Evolutionary conservation across 805 yeast species (phyloP), one percentile per base, ranked within the genome.

Genomic region (Ogataea nakhonphanomensis): DNA sequence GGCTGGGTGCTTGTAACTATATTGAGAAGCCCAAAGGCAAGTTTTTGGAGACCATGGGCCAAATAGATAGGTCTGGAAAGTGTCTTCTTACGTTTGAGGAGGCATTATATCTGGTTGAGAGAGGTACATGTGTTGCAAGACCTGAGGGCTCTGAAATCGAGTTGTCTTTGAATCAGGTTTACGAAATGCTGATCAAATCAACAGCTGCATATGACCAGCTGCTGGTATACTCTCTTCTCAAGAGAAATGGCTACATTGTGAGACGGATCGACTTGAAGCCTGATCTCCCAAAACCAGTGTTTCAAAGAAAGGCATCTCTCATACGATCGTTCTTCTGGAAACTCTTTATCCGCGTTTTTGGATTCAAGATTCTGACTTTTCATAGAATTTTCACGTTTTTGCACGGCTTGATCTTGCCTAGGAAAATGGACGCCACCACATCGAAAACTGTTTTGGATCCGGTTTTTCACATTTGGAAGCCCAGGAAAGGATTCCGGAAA

Each of bases 401-500:
- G 8, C 42, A 38, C 24, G 20, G 14, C 7, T 23, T 32, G 11
- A 24, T 38, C 7, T 17, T 37, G 10, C 31, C 35, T 5, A 10
- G 14, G 11, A 17, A 25, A 10, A 26, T 31, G 5, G n/a, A 21
- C 8, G 15, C 30, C 5, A 26, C 8, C 20, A 5, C 20, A 7
- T 9, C 23, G 1, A n/a, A 3, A 17, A 11, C 17, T 17, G 21
- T 17, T 7, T 25, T 25, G 37, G 15, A 20, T 7, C 28, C 83
- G 3, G 66, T 75, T 0, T 89, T 69, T 51, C 71, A 83, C 52
- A 84, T 86, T 3, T 90, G 96, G 96, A 88, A 85, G 57, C 97
- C 98, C 2, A 66, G 71, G 2, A 71, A 84, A 0, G 62, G 67
- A 3, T 90, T 84, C 65, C 80, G 79, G 43, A 88, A 88, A 51